Conservation (phyloP, 306 rosid species). For the Cicer arietinum region DNA sequence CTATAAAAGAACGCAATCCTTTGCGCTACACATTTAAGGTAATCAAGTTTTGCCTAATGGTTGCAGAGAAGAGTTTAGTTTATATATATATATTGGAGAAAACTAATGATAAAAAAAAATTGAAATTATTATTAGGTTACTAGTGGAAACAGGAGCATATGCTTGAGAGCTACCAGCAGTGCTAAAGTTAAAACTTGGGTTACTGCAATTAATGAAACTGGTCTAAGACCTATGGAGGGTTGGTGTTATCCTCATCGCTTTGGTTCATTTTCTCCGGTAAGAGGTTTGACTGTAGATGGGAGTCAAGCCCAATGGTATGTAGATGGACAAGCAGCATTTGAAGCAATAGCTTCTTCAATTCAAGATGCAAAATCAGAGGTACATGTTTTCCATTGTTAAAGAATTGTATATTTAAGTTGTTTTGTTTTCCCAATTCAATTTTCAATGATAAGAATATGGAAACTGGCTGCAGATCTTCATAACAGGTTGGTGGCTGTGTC, state of each 20-base stretch:
- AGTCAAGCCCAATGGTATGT: slow-evolving; percentile 98
- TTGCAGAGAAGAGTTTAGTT: slow-evolving; percentile 33
- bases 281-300: slow-evolving; percentile 92
- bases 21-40: slow-evolving; percentile 85
- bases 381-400: slow-evolving; percentile 43
- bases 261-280: slow-evolving; percentile 93
- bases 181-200: slow-evolving; percentile 90
- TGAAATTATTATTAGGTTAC: slow-evolving; percentile 60
- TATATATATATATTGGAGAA: slow-evolving; percentile 3
- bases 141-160: slow-evolving; percentile 82
- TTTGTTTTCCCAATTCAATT: slow-evolving; percentile 27
- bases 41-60: slow-evolving; percentile 29
- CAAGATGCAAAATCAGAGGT: slow-evolving; percentile 97
- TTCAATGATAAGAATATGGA: slow-evolving; percentile 30
- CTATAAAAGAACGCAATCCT: slow-evolving; percentile 83
- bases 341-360: slow-evolving; percentile 91
- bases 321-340: slow-evolving; percentile 90
- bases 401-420: slow-evolving; percentile 19
- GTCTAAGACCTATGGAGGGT: slow-evolving; percentile 90
- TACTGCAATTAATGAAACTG: slow-evolving; percentile 86
- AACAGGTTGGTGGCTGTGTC: slow-evolving; percentile 99
- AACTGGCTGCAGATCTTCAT: slow-evolving; percentile 84
- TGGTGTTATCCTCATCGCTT: slow-evolving; percentile 96
- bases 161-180: slow-evolving; percentile 73
- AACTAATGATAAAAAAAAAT: slow-evolving; percentile 23